Evolutionary conservation across 768 basidiomycete species (phyloP).

Genomic region (Crassisporium funariophilum): DNA sequence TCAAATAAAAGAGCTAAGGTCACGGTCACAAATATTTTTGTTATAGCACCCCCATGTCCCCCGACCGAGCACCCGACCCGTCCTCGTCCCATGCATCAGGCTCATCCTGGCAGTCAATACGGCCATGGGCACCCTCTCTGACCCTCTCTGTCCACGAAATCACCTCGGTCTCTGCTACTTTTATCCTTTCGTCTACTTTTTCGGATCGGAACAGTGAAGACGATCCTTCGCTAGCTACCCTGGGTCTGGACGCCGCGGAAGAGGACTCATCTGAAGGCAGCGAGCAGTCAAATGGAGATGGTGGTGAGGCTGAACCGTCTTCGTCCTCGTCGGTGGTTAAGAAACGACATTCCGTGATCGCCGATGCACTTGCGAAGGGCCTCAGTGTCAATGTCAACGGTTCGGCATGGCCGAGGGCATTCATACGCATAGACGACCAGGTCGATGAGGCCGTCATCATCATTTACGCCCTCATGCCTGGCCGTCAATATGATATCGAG

Average conservation of each 20-base stretch:
- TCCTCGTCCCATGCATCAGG: too few species aligned
- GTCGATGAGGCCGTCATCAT: conserved; percentile 89
- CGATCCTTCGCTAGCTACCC: conserved; percentile 45
- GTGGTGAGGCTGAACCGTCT: not conserved
- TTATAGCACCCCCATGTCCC: not conserved
- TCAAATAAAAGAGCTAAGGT: too few species aligned
- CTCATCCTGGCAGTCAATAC: conserved; percentile 65
- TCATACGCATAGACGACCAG: conserved; percentile 78
- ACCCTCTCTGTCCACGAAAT: conserved; percentile 75
- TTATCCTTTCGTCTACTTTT: conserved; percentile 63
- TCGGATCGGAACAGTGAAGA: conserved; percentile 28
- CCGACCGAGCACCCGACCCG: not conserved
- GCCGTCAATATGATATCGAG: conserved; percentile 89
- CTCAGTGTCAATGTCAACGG: conserved; percentile 82
- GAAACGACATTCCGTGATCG: conserved; percentile 45
- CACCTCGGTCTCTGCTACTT: conserved; percentile 84
- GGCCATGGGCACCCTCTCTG: conserved; percentile 77
- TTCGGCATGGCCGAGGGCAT: conserved; percentile 75
- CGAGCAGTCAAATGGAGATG: conserved; percentile 7
- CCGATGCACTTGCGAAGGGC: conserved; percentile 71
- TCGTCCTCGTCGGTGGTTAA: conserved; percentile 5
- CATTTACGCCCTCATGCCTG: conserved; percentile 86
- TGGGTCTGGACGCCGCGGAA: conserved; percentile 38
- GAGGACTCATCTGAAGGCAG: conserved; percentile 28
- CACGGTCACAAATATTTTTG: too few species aligned